Base-by-base conservation (phyloP, 139 green algal genomes). In the Haematococcus sp. region DNA sequence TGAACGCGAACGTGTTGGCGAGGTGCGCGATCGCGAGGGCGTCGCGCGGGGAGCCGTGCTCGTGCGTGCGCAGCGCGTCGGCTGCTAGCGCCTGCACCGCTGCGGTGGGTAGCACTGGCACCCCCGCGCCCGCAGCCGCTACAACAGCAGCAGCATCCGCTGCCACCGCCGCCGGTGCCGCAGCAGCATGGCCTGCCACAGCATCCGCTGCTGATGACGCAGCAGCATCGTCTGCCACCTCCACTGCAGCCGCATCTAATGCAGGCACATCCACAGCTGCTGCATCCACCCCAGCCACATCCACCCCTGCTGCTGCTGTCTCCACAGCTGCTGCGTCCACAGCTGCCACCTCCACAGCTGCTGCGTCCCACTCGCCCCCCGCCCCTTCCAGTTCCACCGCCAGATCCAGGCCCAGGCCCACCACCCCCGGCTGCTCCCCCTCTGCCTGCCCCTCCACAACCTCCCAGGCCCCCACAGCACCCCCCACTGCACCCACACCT, bases 1-100 rank as follows among this genome's bases (percentile, higher is more conserved):
- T 65, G 58, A 65, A 65, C n/a, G 11, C n/a, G 9, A 22, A 9
- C 23, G 58, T 65, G 58, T 28, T 65, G 58, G 58, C 58, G n/a
- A 65, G 58, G 11, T 28, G 28, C 3, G 58, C 23, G 3, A 65
- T 28, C 11, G 58, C 58, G 4, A 40, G 23, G n/a, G 58, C 58
- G n/a, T 65, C 58, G 28, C 30, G 58, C 25, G 17, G 58, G 23
- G 58, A 49, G 40, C 40, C 58, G 3, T 65, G 58, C 58, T 65
- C 58, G 34, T 65, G 58, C n/a, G 17, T 33, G 23, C 58, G 30
- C 23, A 44, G 44, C 66, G 11, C 70, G 55, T 28, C 35, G 22
- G 54, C 54, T 35, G 13, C 35, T 17, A 33, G 23, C 34, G 25
- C 35, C 22, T 28, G 22, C 30, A 27, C 60, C 22, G 60, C 23